Conservation (phyloP, 306 rosid species). For the Ormosia emarginata region DNA sequence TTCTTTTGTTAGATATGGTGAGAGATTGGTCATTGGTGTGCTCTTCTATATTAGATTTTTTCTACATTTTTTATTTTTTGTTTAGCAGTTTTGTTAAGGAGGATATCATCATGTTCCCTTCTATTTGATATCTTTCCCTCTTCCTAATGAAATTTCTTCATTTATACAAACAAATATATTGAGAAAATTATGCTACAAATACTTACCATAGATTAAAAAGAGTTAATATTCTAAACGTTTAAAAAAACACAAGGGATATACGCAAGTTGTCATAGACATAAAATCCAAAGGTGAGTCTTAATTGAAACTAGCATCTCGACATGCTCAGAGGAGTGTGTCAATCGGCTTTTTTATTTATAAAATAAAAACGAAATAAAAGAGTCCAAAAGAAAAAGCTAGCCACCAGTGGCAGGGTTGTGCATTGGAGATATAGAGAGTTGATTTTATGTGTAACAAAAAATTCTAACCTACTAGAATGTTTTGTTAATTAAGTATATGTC, state of each 20-base stretch:
- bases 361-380: neutral
- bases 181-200: neutral
- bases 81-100: neutral
- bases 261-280: neutral
- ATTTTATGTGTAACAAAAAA: neutral
- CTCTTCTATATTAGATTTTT: neutral
- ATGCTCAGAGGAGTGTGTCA: neutral
- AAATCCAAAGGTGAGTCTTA: neutral
- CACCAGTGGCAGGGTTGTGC: neutral
- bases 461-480: neutral
- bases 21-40: neutral
- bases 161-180: neutral
- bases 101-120: neutral
- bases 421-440: neutral
- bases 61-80: neutral
- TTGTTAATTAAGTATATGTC: neutral
- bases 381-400: neutral
- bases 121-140: neutral
- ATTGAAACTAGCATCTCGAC: neutral
- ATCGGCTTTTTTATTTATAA: neutral
- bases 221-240: neutral
- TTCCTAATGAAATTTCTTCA: neutral
- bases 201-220: neutral
- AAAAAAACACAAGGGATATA: neutral
- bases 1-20: neutral